Conservation (phyloP, 2,329 filamentous ascomycete genomes). For the Lasiodiplodia sp. region DNA sequence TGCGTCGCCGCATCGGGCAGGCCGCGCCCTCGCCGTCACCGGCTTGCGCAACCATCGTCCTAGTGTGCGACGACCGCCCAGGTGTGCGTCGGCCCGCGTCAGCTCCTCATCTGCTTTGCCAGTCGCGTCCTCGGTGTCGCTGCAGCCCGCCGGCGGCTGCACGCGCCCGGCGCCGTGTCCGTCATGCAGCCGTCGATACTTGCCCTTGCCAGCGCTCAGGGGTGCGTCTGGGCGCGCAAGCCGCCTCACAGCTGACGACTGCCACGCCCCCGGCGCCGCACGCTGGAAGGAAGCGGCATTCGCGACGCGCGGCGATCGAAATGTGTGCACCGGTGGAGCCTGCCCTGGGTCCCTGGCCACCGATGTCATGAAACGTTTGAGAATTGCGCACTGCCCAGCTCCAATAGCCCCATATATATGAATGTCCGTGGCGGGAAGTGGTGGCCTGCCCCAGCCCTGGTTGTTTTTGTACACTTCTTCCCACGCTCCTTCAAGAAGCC, state of each 20-base stretch:
- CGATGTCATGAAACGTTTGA: slow-evolving; percentile 28
- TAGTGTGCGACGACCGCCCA: slow-evolving; percentile 5
- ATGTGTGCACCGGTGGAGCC: slow-evolving; percentile 25
- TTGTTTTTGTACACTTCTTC: slow-evolving; percentile 12
- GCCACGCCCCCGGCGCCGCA: slow-evolving; percentile 14
- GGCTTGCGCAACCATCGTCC: slow-evolving; percentile 6
- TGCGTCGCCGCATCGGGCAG: slow-evolving; percentile 7
- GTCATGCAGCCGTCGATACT: slow-evolving; percentile 21
- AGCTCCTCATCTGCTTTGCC: not conserved
- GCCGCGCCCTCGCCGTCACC: not conserved
- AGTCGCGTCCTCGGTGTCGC: not conserved
- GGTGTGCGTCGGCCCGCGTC: not conserved
- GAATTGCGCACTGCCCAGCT: slow-evolving; percentile 25
- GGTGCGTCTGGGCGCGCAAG: slow-evolving; percentile 6
- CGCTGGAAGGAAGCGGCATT: slow-evolving; percentile 13
- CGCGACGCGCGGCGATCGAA: slow-evolving; percentile 28
- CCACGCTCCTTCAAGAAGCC: slow-evolving; percentile 21
- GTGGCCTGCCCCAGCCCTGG: slow-evolving; percentile 23
- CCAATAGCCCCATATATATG: slow-evolving; percentile 25
- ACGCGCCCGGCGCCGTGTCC: not conserved
- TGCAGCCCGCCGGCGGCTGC: not conserved
- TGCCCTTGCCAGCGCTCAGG: slow-evolving; percentile 21
- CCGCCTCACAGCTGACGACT: slow-evolving; percentile 26
- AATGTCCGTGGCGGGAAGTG: slow-evolving; percentile 25
- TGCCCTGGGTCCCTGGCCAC: slow-evolving; percentile 19